These are phyloP conservation scores for Metschnikowia hibisci DNA, from an alignment of 805 yeast species.

Conservation along the genomic window DNA sequence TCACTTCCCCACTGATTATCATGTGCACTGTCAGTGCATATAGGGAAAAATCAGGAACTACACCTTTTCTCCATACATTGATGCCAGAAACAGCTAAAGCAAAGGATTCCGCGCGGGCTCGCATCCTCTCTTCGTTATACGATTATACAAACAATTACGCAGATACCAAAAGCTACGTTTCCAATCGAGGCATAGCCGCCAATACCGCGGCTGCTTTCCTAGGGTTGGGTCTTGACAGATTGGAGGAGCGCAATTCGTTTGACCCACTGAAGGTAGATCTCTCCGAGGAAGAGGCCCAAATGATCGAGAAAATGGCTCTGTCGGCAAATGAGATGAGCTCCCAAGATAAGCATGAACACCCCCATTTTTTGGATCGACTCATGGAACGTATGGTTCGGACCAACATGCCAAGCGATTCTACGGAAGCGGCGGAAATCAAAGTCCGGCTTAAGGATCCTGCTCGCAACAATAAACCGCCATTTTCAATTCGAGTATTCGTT, in stretches of 20 bases:
- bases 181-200: slow-evolving; percentile 33
- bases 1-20: slow-evolving; percentile 4
- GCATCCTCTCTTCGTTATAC: slow-evolving; percentile 18
- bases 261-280: slow-evolving; percentile 9
- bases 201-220: slow-evolving; percentile 35
- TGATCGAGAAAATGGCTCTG: slow-evolving; percentile 26
- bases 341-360: slow-evolving; percentile 14
- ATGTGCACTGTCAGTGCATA: slow-evolving; percentile 1
- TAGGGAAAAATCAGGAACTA: neutral
- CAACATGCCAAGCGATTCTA: slow-evolving; percentile 46
- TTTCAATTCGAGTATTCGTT: slow-evolving; percentile 55
- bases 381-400: slow-evolving; percentile 51
- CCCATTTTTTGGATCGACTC: slow-evolving; percentile 57
- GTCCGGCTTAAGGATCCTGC: slow-evolving; percentile 43
- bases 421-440: slow-evolving; percentile 44
- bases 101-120: slow-evolving; percentile 8
- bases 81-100: slow-evolving; percentile 8
- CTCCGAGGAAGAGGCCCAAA: slow-evolving; percentile 27
- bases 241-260: slow-evolving; percentile 5
- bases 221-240: slow-evolving; percentile 28
- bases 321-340: slow-evolving; percentile 25
- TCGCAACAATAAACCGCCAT: slow-evolving; percentile 42
- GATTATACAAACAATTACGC: slow-evolving; percentile 26
- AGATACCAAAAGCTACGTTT: slow-evolving; percentile 21
- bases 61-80: neutral